Conservation (phyloP, 345 rosid species). For the Chamaenerion angustifolium region DNA sequence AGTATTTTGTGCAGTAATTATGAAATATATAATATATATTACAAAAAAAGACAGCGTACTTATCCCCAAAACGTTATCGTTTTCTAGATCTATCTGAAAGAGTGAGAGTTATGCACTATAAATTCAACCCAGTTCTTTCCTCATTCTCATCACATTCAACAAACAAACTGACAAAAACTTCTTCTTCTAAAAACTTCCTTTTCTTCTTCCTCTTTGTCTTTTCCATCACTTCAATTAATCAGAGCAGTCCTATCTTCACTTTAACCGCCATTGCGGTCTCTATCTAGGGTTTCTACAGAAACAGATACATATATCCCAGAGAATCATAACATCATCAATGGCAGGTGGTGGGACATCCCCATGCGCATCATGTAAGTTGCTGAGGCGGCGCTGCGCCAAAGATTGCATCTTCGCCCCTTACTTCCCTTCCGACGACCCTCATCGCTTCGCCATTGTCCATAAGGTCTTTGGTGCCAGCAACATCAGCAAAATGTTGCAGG, state of each 20-base stretch:
- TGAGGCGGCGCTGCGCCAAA: conserved; percentile 17
- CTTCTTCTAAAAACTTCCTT: neutral
- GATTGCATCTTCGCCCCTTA: conserved; percentile 17
- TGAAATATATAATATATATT: no score
- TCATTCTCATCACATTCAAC: neutral
- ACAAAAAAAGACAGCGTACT: no score
- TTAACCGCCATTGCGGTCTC: no score
- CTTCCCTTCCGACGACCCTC: conserved; percentile 17
- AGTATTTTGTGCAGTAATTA: no score
- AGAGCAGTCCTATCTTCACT: neutral
- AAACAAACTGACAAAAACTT: neutral
- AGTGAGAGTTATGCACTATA: no score
- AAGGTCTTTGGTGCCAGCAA: conserved; percentile 21
- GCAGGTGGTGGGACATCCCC: conserved; percentile 13
- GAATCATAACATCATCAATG: neutral
- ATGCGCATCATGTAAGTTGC: conserved; percentile 19
- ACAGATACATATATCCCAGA: no score
- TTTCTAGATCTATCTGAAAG: no score
- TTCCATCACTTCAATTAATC: neutral
- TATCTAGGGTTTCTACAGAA: no score
- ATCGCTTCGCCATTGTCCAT: conserved; percentile 19
- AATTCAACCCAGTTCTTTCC: neutral
- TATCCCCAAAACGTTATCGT: no score
- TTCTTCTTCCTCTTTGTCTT: neutral
- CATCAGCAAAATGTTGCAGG: conserved; percentile 20